Conservation (phyloP, 164 flowering plant species). For the Magnolia changhungtana region DNA sequence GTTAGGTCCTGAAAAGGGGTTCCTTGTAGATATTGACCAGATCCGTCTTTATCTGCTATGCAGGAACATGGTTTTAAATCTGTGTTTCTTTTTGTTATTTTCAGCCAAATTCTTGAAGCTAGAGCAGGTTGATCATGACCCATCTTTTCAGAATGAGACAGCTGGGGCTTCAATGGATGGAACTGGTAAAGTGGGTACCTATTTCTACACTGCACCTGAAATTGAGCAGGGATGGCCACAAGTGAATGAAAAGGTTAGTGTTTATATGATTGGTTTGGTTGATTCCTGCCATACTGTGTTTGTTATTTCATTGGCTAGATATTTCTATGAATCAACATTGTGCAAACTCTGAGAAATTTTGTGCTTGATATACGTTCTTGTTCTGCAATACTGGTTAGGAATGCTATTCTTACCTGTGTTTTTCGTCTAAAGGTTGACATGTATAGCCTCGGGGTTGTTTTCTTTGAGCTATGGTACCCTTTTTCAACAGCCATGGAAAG, state of each 20-base stretch:
- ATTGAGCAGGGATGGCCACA: constrained; percentile 99
- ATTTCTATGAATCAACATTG: neutral
- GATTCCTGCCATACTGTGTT: constrained; percentile 4
- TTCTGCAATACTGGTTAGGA: neutral
- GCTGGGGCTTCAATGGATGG: constrained; percentile 77
- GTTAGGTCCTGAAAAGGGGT: neutral
- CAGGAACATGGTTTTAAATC: neutral
- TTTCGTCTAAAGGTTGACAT: constrained; percentile 70
- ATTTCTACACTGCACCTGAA: constrained; percentile 97
- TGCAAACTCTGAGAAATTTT: neutral
- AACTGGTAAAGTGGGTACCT: constrained; percentile 95
- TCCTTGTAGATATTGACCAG: neutral
- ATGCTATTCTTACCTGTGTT: neutral
- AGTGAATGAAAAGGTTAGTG: constrained; percentile 85
- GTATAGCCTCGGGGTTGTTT: constrained; percentile 93
- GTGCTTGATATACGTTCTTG: neutral
- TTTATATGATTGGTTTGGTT: constrained; percentile 1
- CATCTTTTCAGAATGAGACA: constrained; percentile 47
- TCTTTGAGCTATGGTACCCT: constrained; percentile 96
- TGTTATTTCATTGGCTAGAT: neutral
- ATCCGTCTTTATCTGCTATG: neutral
- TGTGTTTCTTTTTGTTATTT: neutral
- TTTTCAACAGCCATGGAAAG: constrained; percentile 95
- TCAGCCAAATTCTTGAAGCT: constrained; percentile 91
- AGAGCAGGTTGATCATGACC: constrained; percentile 91